Evolutionary conservation across 371 early-diverging fungal species (phyloP).

Genomic region (Mortierella sp.): DNA sequence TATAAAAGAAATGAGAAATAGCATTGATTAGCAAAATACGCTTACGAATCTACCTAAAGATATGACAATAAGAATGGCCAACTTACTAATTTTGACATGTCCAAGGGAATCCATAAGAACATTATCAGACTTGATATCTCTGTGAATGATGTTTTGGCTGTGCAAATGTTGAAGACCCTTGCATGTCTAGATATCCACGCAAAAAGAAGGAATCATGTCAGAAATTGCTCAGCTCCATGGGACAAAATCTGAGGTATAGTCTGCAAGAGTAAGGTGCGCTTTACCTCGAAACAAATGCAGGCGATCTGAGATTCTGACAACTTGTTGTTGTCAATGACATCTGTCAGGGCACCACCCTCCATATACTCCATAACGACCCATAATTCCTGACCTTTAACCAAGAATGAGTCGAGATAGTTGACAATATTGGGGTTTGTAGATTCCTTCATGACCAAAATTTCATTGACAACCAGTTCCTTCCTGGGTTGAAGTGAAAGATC

Average conservation of each 20-base stretch:
- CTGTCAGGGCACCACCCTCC: slow-evolving; percentile 98
- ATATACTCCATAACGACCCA: slow-evolving; percentile 99
- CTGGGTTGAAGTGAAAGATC: slow-evolving; percentile 92
- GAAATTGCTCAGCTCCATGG: not conserved
- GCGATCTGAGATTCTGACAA: slow-evolving; percentile 95
- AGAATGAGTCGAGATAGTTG: slow-evolving; percentile 92
- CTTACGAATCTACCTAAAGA: not conserved
- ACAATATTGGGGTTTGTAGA: slow-evolving; percentile 96
- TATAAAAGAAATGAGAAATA: slow-evolving; percentile 16
- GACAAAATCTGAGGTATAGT: not conserved
- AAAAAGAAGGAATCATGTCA: not conserved
- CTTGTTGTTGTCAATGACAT: slow-evolving; percentile 94
- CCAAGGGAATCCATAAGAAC: slow-evolving; percentile 89
- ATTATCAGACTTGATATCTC: slow-evolving; percentile 98
- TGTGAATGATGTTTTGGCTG: slow-evolving; percentile 91
- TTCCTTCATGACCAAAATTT: slow-evolving; percentile 96
- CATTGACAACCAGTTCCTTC: slow-evolving; percentile 95
- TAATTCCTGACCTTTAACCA: slow-evolving; percentile 85
- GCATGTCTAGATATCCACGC: slow-evolving; percentile 64
- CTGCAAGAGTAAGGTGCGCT: not conserved
- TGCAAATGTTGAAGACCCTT: slow-evolving; percentile 95
- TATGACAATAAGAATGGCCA: not conserved
- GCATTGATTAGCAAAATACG: not conserved
- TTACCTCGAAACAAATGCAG: slow-evolving; percentile 84
- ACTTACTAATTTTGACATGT: slow-evolving; percentile 92